Evolutionary conservation across 495 filamentous ascomycete species (phyloP).

Genomic region (Chaetomium tenue): DNA sequence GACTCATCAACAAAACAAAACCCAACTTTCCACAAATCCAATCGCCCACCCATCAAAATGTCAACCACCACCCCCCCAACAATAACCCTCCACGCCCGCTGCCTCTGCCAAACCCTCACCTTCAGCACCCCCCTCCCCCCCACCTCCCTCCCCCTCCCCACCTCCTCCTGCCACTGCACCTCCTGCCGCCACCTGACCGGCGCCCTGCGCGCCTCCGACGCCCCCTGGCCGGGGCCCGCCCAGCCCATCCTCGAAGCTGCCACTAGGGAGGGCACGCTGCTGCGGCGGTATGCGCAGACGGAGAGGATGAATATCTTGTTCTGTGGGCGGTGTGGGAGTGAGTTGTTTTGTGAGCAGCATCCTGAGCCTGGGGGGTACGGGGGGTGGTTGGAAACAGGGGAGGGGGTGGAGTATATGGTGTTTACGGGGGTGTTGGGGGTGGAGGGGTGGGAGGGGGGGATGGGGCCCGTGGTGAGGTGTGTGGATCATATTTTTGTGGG

Average conservation of each 20-base stretch:
- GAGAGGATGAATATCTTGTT: conserved; percentile 35
- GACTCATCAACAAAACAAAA: not conserved
- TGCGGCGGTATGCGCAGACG: conserved; percentile 41
- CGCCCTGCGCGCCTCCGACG: conserved; percentile 30
- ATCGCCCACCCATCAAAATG: not conserved
- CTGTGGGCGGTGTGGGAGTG: conserved; percentile 49
- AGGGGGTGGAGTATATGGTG: conserved; percentile 16
- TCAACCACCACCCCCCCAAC: conserved; percentile 25
- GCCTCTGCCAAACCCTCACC: conserved; percentile 36
- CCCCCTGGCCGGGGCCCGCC: conserved; percentile 25
- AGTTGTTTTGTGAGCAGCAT: conserved; percentile 41
- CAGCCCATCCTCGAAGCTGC: not conserved
- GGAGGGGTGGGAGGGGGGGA: conserved; percentile 22
- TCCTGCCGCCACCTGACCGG: conserved; percentile 44
- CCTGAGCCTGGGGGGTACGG: not conserved
- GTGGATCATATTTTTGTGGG: conserved; percentile 43
- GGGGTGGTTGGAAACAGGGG: not conserved
- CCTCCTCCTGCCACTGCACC: conserved; percentile 43
- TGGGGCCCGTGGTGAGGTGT: conserved; percentile 26
- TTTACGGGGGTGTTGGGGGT: conserved; percentile 38
- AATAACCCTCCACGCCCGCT: conserved; percentile 29
- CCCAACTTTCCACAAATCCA: not conserved
- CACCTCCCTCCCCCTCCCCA: conserved; percentile 30
- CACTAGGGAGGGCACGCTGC: conserved; percentile 18
- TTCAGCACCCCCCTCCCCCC: conserved; percentile 28